These are phyloP conservation scores for Gamsiella multidivaricata DNA, from an alignment of 192 early-diverging fungal genomes.

Conservation along the genomic window DNA sequence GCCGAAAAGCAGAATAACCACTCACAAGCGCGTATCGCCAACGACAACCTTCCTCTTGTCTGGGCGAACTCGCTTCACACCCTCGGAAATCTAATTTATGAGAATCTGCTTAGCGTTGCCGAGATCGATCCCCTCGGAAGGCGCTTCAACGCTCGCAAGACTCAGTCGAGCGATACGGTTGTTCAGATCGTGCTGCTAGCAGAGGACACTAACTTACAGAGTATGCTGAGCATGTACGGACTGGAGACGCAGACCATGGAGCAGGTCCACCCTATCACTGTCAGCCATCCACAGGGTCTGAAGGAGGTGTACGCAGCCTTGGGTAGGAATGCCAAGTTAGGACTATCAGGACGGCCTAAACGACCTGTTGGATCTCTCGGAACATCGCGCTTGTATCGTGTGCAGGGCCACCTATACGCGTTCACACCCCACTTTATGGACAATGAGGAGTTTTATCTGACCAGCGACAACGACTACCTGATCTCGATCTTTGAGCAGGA, in stretches of 20 bases:
- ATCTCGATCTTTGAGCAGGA: conserved; percentile 82
- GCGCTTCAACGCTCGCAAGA: conserved; percentile 66
- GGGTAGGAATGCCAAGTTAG: conserved; percentile 80
- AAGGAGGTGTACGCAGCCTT: conserved; percentile 80
- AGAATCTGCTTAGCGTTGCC: conserved; percentile 77
- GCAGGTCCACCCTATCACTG: conserved; percentile 74
- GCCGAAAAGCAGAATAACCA: conserved; percentile 78
- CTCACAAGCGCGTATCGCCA: conserved; percentile 78
- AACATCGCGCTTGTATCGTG: conserved; percentile 84
- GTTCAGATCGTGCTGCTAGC: conserved; percentile 84
- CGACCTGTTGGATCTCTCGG: conserved; percentile 83
- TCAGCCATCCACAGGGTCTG: conserved; percentile 79
- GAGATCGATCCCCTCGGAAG: conserved; percentile 88
- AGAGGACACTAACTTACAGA: conserved; percentile 78
- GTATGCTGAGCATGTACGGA: conserved; percentile 75
- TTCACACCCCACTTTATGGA: conserved; percentile 93
- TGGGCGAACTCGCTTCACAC: conserved; percentile 89
- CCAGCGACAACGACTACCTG: conserved; percentile 83
- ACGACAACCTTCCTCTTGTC: conserved; percentile 88
- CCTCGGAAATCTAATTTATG: conserved; percentile 79
- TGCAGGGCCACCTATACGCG: conserved; percentile 83
- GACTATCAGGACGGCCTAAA: conserved; percentile 78
- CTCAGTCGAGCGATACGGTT: conserved; percentile 65
- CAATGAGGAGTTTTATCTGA: conserved; percentile 86
- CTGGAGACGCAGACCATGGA: conserved; percentile 83